Percentiles rank a stretch among this genome's conserved stretches.
These are phyloP conservation scores for Eremothecium gossypii DNA, from an alignment of 1,139 yeast genomes.

Conservation along the genomic window DNA sequence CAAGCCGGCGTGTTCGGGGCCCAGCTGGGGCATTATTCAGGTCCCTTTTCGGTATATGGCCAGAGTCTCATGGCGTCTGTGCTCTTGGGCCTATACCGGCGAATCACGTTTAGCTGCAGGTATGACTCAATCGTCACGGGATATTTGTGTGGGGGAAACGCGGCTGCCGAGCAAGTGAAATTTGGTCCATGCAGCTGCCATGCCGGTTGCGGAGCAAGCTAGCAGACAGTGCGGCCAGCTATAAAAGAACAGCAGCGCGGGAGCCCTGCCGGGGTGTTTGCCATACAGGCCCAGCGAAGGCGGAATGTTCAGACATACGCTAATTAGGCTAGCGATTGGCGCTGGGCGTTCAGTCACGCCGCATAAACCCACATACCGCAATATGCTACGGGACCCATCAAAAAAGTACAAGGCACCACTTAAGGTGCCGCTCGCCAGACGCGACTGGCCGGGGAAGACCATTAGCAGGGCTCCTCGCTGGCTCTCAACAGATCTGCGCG, in stretches of 20 bases:
- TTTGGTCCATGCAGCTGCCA: neutral
- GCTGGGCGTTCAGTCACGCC: constrained; percentile 25
- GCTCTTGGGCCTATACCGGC: no score
- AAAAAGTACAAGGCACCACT: constrained; percentile 64
- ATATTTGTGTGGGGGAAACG: no score
- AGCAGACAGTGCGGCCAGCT: neutral
- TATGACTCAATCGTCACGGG: no score
- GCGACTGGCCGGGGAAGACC: constrained; percentile 80
- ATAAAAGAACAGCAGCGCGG: neutral
- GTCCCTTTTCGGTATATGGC: no score
- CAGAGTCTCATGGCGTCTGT: no score
- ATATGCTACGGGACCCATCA: constrained; percentile 67
- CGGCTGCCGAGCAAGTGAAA: no score
- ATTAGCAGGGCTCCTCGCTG: constrained; percentile 85
- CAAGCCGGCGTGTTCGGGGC: no score
- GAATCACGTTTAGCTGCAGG: no score
- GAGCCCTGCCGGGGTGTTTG: neutral
- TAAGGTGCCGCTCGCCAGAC: constrained; percentile 56
- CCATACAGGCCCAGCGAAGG: neutral
- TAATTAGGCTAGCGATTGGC: constrained; percentile 15
- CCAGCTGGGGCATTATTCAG: no score
- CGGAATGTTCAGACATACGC: constrained; percentile 8
- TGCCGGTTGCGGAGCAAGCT: neutral
- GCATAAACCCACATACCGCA: constrained; percentile 29
- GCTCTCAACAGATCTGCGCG: constrained; percentile 92